phyloP scores from a whole-genome alignment of 2,329 filamentous ascomycete genomes.

The Geosmithia flava region DNA sequence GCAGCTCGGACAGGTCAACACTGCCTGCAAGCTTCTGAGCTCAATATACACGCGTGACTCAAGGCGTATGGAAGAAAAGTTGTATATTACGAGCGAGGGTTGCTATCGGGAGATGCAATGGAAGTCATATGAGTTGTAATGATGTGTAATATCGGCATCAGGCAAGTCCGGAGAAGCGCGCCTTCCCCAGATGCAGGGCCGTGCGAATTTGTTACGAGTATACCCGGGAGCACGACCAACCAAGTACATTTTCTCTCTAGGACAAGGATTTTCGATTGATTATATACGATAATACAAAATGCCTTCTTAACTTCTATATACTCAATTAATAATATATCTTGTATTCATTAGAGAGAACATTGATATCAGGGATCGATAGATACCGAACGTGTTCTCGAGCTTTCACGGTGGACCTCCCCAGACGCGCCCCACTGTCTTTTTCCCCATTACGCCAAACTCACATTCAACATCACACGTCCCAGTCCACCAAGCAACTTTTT shows the following conservation, averaged over 20 bases:
- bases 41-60: too few relatives aligned
- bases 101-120: too few relatives aligned
- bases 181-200: not conserved
- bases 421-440: not conserved
- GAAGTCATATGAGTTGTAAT: not conserved
- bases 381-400: not conserved
- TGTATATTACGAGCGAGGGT: not conserved
- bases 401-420: not conserved
- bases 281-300: too few relatives aligned
- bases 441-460: not conserved
- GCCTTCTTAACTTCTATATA: not conserved
- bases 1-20: not conserved
- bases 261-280: too few relatives aligned
- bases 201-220: not conserved
- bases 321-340: not conserved
- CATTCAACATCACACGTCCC: not conserved
- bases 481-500: not conserved
- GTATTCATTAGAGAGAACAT: not conserved
- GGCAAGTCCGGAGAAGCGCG: not conserved
- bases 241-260: not conserved
- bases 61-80: not conserved
- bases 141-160: not conserved
- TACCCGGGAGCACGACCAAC: not conserved
- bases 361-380: not conserved
- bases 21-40: not conserved